Evolutionary conservation across 345 rosid species (phyloP).

Genomic region (Gossypium raimondii): DNA sequence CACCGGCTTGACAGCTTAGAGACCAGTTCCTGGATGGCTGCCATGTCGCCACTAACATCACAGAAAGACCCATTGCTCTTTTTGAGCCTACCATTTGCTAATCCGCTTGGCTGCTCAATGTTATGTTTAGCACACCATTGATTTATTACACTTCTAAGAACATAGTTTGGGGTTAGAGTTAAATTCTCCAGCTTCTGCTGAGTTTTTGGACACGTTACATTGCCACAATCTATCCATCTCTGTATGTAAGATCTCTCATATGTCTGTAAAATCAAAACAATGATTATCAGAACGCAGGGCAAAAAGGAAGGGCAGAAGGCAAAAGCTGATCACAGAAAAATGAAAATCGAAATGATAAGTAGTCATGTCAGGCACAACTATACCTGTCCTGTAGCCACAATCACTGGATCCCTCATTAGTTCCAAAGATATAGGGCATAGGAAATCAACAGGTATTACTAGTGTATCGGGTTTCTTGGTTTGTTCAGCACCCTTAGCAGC

Average conservation of each 20-base stretch:
- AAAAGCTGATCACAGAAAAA: conserved; percentile 1
- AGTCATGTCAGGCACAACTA: background rate
- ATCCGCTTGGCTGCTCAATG: conserved; percentile 61
- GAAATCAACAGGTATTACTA: conserved; percentile 68
- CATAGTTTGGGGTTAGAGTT: conserved; percentile 85
- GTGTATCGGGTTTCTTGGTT: conserved; percentile 48
- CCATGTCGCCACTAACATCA: conserved; percentile 63
- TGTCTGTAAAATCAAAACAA: conserved; percentile 53
- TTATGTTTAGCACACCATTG: conserved; percentile 80
- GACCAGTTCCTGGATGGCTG: conserved; percentile 59
- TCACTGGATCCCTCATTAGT: conserved; percentile 94
- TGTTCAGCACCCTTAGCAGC: conserved; percentile 43
- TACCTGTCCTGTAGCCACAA: conserved; percentile 96
- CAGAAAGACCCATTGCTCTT: conserved; percentile 60
- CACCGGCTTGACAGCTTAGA: conserved; percentile 56
- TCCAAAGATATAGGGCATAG: conserved; percentile 90
- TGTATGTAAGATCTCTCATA: conserved; percentile 92
- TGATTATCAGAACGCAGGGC: conserved; percentile 17
- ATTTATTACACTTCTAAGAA: conserved; percentile 69
- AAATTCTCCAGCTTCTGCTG: conserved; percentile 80
- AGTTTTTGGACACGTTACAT: conserved; percentile 86
- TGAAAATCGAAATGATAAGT: background rate
- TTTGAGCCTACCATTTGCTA: conserved; percentile 56
- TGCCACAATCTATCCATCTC: conserved; percentile 94
- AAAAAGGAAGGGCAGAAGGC: background rate